A percentile compares a stretch with the other conserved stretches of the same genome.
Conservation (phyloP, 768 basidiomycete genomes). For the Lactarius tabidus region DNA sequence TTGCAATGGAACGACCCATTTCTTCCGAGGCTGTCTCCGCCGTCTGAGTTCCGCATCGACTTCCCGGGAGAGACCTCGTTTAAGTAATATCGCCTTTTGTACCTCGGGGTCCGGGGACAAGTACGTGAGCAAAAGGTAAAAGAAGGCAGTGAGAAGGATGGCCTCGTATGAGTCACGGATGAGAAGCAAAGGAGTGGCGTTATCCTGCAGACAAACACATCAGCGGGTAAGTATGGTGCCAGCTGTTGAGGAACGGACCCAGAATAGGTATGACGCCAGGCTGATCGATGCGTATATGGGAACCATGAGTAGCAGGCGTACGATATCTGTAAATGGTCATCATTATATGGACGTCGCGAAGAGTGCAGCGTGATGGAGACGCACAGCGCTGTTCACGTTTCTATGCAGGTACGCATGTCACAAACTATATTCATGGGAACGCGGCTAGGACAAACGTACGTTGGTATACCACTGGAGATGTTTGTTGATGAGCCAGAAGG, state of each 20-base stretch:
- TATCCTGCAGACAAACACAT: conserved; percentile 40
- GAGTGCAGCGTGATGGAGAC: conserved; percentile 19
- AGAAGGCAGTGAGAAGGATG: conserved; percentile 70
- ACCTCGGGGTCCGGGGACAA: conserved; percentile 58
- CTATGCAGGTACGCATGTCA: conserved; percentile 34
- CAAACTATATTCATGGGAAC: background rate
- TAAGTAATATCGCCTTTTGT: conserved; percentile 57
- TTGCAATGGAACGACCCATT: conserved; percentile 70
- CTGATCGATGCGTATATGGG: conserved; percentile 69
- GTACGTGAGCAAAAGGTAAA: conserved; percentile 71
- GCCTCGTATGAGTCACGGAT: conserved; percentile 75
- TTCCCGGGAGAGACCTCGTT: conserved; percentile 53
- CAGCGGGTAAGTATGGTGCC: background rate
- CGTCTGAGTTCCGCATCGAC: conserved; percentile 43
- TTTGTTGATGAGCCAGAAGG: conserved; percentile 70
- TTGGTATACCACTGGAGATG: conserved; percentile 72
- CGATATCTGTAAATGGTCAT: conserved; percentile 46
- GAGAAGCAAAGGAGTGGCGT: conserved; percentile 64
- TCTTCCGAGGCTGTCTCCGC: conserved; percentile 44
- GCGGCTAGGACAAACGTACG: conserved; percentile 37
- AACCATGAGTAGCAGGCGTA: conserved; percentile 74
- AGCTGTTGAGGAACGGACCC: conserved; percentile 40
- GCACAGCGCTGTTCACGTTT: conserved; percentile 67
- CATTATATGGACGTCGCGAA: conserved; percentile 7
- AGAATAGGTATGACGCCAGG: conserved; percentile 66